Base-by-base conservation (phyloP, 202 grass and related monocot species). In the Musa balbisiana region DNA sequence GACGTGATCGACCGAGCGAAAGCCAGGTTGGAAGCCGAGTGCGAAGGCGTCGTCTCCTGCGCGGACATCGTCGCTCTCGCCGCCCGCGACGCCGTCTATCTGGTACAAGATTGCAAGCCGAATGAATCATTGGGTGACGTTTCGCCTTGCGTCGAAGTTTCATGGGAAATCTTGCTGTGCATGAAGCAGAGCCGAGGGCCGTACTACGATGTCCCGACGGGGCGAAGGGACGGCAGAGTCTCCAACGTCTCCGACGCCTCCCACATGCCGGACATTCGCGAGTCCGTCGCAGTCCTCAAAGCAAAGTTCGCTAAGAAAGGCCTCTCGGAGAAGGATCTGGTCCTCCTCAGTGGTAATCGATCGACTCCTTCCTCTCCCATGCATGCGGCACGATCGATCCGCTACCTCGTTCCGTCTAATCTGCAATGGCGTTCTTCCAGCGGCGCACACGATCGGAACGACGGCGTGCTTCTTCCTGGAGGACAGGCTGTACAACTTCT, bases 381-480 rank as follows among this genome's bases (percentile, higher is more conserved):
- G 3, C 17, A 20, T 16, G 4, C 9, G 0, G 24, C 12, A 52
- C 23, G 1, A 51, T 51, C 10, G 4, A 24, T n/a, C 1, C 33
- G 2, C 2, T 8, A 4, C 55, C 26, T 16, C 16, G 0, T 72
- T 51, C 69, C 33, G 8, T 43, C 33, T 43, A 43, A 43, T 72
- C 49, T 72, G 2, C n/a, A 54, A 9, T 12, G 26, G 22, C 8
- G 10, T 74, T 3, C 4, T 3, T 52, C 22, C 73, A 92, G 88
- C 90, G n/a, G 93, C 93, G 56, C 93, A 97, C 82, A 97, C 90
- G 14, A 91, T 97, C 49, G 93, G 93, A 3, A 93, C 93, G 9
- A 93, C 93, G 26, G 90, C 93, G 51, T 97, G 93, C 85, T 97
- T 97, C 82, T 93, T 97, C 79, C 65, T 97, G 2, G 82, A 93